Percentiles rank a stretch among this genome's conserved stretches.
These are phyloP conservation scores for Syncephalastrum sp. DNA, from an alignment of 371 early-diverging fungal genomes.

Conservation along the genomic window DNA sequence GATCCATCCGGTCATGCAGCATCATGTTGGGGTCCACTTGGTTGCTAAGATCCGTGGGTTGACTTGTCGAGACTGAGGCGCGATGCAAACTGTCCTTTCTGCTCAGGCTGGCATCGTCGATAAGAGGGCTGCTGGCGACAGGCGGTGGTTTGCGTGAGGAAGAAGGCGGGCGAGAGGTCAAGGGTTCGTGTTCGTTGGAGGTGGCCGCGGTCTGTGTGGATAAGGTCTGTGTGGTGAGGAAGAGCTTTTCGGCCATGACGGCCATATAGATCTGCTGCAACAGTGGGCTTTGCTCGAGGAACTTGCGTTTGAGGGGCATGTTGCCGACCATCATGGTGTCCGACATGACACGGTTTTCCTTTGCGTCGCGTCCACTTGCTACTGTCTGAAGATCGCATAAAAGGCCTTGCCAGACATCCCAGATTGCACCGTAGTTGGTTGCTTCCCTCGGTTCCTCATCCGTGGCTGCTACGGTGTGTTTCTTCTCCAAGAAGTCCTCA, in stretches of 20 bases:
- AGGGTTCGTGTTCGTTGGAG: neutral
- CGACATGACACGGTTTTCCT: slow-evolving; percentile 24
- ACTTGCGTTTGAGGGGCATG: slow-evolving; percentile 39
- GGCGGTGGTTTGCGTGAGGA: neutral
- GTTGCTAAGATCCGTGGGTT: neutral
- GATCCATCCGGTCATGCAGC: slow-evolving; percentile 48
- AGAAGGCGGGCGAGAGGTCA: neutral
- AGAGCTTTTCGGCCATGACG: slow-evolving; percentile 38
- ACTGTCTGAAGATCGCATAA: slow-evolving; percentile 38
- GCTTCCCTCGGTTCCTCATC: neutral
- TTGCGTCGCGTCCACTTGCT: slow-evolving; percentile 5
- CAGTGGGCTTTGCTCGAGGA: slow-evolving; percentile 21
- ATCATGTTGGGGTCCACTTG: slow-evolving; percentile 26
- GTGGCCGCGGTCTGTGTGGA: no score
- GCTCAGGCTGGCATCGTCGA: neutral
- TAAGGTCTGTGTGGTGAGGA: slow-evolving; percentile 2
- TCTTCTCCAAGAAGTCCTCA: slow-evolving; percentile 26
- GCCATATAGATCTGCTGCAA: slow-evolving; percentile 37
- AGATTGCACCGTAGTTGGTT: slow-evolving; percentile 17
- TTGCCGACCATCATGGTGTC: slow-evolving; percentile 47
- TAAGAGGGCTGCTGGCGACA: neutral
- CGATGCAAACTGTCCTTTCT: neutral
- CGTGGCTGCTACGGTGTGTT: slow-evolving; percentile 1
- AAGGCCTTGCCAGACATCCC: slow-evolving; percentile 46
- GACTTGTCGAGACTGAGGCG: neutral